Base-by-base conservation (phyloP, 305 asterid species). In the Plantago coronopus region DNA sequence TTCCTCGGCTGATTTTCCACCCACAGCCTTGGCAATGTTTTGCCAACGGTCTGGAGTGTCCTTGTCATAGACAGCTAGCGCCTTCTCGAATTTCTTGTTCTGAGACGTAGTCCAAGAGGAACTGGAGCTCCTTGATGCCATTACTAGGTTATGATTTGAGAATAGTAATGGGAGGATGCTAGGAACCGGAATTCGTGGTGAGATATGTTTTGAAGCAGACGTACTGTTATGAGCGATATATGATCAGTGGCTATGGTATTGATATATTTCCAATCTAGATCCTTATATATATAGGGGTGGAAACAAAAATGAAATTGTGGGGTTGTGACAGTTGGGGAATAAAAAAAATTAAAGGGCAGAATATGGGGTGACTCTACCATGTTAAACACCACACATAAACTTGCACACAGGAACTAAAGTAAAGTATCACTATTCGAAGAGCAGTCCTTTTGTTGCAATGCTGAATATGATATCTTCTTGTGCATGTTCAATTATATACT, bases 41-140 rank as follows among this genome's bases (percentile, higher is more conserved):
- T 76, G 79, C 96, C 96, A 88, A 11, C 86, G 87, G 61, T 85
- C 94, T 0, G 95, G 83, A 7, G 95, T 80, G 70, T 87, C 94
- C 81, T 61, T 77, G 12, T 87, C 95, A 22, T 72, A 84, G 21
- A 61, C 29, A 29, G 91, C 94, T 19, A 87, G 69, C 7, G 91
- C 90, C 72, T 68, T 83, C 72, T 87, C 96, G 25, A 87, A 87
- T 55, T 67, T 69, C 62, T 87, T 87, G 89, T 87, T 87, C 45
- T 87, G 81, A 65, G 59, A 59, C 8, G 76, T 27, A 2, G 94
- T 83, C 96, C 91, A 87, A 0, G 84, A 72, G 4, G 84, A 76
- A 40, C 69, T 62, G n/a, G 62, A 51, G 66, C 65, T 57, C 25
- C 66, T 48, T 13, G 67, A 73, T 17, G 93, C 82, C 91, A 83